Evolutionary conservation across 805 yeast genomes (phyloP), one percentile per base, ranked within the genome.

Genomic region (Kockiozyma suomiensis): DNA sequence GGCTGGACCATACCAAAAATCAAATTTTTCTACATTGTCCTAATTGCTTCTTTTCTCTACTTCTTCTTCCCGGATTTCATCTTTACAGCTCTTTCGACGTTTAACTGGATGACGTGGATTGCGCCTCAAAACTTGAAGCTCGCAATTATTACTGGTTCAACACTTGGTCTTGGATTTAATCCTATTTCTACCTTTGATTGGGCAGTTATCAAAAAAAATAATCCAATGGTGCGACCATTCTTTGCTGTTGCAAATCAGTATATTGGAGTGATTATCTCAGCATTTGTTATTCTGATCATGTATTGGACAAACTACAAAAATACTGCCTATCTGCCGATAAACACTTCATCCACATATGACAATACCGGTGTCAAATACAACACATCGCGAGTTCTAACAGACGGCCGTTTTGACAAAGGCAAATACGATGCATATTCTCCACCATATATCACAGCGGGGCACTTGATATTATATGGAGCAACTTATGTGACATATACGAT

Each of bases 111-210:
- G 40, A 78, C 86, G 19, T 86, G 91, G 90, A 83, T 84, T 52
- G 78, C 76, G 32, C 81, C 81, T 19, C 72, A 82, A 43, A 83
- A 83, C 69, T 80, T 80, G 51, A 78, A 79, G 15, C 79, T 86
- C 25, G 85, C 84, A 66, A 87, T 83, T 69, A 74, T 87, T 21
- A 85, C 86, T 66, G 93, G 93, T 54, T 77, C 82, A 7, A 64
- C 74, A 7, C 73, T 82, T 8, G 92, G 92, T n/a, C 73, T 86
- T 57, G 90, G 89, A 21, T 70, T 84, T 70, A 72, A 85, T 64
- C 91, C 91, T 7, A 70, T 85, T 46, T 82, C 88, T 19, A 15
- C 75, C 79, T 85, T 86, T 69, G 90, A 86, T 72, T 86, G 89
- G 89, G 81, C 65, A 71, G 77, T 52, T 65, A 70, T 50, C 77